A percentile compares a stretch with the other conserved stretches of the same genome.
Conservation (phyloP, 2,329 filamentous ascomycete species). For the Pseudogymnoascus sp. region DNA sequence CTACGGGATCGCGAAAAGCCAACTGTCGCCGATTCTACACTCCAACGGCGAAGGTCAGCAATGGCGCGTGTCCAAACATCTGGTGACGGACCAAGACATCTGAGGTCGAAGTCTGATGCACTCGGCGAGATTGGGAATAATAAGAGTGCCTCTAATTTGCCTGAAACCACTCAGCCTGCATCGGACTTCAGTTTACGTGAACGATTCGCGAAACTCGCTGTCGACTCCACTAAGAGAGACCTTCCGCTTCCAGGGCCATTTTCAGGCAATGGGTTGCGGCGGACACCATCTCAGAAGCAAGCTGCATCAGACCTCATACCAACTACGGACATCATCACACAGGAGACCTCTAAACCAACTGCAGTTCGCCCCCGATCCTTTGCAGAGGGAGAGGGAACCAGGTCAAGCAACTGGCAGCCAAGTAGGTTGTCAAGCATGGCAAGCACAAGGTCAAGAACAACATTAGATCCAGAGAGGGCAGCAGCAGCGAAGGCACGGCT, state of each 20-base stretch:
- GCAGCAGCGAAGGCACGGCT: constrained; percentile 29
- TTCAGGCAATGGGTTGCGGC: background rate
- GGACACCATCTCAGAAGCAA: constrained; percentile 1
- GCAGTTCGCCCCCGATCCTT: constrained; percentile 14
- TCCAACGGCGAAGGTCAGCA: background rate
- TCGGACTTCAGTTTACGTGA: constrained; percentile 3
- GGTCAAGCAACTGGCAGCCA: constrained; percentile 29
- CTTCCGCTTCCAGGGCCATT: background rate
- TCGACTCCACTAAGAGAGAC: background rate
- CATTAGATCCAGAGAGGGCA: constrained; percentile 26
- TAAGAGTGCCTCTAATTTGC: background rate
- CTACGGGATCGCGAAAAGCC: background rate
- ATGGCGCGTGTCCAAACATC: background rate
- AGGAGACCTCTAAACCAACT: background rate
- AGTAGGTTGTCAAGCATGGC: constrained; percentile 15
- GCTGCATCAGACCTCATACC: background rate
- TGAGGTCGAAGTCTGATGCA: constrained; percentile 1
- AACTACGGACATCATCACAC: background rate
- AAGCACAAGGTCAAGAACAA: constrained; percentile 16
- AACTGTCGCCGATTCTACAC: background rate
- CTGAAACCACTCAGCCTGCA: background rate
- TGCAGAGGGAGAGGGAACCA: constrained; percentile 44
- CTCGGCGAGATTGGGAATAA: background rate
- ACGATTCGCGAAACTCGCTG: constrained; percentile 2
- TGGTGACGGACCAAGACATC: background rate